These are phyloP conservation scores for Bonnemaisonia californica DNA, from an alignment of 31 red algal species.

Conservation along the genomic window DNA sequence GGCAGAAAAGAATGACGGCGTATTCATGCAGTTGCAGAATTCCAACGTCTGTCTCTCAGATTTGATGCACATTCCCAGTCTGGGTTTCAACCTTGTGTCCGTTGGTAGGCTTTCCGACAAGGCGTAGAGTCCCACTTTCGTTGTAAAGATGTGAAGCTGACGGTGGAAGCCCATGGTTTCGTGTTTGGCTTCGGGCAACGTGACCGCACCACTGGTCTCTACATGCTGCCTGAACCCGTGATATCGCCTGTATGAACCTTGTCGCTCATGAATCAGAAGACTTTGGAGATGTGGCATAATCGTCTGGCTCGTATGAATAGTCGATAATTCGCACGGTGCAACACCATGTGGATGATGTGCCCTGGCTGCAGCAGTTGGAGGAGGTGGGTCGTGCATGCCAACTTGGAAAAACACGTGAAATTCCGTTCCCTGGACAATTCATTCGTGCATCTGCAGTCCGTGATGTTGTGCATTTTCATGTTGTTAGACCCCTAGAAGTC, in stretches of 20 bases:
- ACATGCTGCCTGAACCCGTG: conserved; percentile 1
- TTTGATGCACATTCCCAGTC: background rate
- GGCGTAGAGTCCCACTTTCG: conserved; percentile 20
- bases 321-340: conserved; percentile 16
- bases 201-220: background rate
- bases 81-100: no score
- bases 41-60: background rate
- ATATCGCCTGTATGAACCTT: background rate
- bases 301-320: conserved; percentile 38
- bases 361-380: background rate
- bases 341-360: conserved; percentile 36
- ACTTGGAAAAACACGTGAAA: conserved; percentile 29
- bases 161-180: background rate
- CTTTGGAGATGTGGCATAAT: conserved; percentile 25
- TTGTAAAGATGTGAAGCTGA: background rate
- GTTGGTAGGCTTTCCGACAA: background rate
- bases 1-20: background rate
- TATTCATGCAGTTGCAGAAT: background rate
- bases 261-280: background rate
- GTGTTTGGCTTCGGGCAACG: background rate
- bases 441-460: background rate
- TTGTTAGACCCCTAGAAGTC: conserved; percentile 1
- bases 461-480: conserved; percentile 19
- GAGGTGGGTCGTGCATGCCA: conserved; percentile 26
- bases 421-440: conserved; percentile 24